Evolutionary conservation across 495 filamentous ascomycete genomes (phyloP).

Genomic region (Echria macrotheca): DNA sequence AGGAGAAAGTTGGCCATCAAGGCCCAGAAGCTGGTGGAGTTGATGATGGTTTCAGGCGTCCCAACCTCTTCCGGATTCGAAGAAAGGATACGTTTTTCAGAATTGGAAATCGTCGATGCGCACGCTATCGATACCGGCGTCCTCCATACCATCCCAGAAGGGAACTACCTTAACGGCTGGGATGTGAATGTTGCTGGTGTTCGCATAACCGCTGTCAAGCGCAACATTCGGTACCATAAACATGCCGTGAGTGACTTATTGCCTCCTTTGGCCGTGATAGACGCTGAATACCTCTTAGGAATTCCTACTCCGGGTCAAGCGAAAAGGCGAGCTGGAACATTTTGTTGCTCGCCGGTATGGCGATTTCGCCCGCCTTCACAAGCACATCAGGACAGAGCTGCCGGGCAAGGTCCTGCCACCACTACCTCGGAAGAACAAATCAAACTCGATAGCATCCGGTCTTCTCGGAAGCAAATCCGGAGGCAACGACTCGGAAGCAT

Average conservation of each 20-base stretch:
- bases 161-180: constrained; percentile 89
- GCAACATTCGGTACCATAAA: constrained; percentile 82
- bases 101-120: constrained; percentile 92
- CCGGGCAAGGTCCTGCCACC: constrained; percentile 86
- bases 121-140: constrained; percentile 87
- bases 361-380: constrained; percentile 76
- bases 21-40: constrained; percentile 87
- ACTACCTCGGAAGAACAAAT: constrained; percentile 85
- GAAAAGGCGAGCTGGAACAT: constrained; percentile 61
- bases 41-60: constrained; percentile 99
- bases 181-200: constrained; percentile 95
- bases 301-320: constrained; percentile 80
- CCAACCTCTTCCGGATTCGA: constrained; percentile 96
- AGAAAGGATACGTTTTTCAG: constrained; percentile 90
- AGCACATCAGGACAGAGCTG: constrained; percentile 72
- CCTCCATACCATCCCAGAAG: constrained; percentile 78
- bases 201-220: constrained; percentile 70
- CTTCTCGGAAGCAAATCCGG: constrained; percentile 44
- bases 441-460: constrained; percentile 55
- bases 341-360: constrained; percentile 84
- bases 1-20: constrained; percentile 85
- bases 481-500: constrained; percentile 62
- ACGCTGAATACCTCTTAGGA: constrained; percentile 49
- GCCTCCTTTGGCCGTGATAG: background rate
- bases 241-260: constrained; percentile 74